Conservation (phyloP, 2,329 filamentous ascomycete genomes). For the Periconia digitata region DNA sequence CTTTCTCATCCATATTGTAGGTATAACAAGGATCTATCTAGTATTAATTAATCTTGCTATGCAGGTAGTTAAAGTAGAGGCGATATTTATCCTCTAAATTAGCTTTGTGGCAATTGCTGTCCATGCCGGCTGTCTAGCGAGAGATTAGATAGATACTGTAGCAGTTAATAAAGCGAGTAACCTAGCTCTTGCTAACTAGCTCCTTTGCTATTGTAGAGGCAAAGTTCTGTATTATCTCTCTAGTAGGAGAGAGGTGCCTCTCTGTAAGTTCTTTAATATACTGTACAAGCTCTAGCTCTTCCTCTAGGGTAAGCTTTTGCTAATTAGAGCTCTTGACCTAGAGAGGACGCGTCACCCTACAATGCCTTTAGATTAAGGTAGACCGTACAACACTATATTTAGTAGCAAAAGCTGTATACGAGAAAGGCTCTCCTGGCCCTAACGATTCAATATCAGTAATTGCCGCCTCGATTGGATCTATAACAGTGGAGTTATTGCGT, state of each 20-base stretch:
- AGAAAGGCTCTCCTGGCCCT: neutral
- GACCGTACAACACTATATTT: conserved; percentile 1
- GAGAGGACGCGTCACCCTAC: neutral
- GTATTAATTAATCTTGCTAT: conserved; percentile 5
- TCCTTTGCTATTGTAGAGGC: neutral
- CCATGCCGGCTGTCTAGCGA: conserved; percentile 15
- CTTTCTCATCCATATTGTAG: conserved; percentile 12
- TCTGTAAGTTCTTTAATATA: too few species aligned
- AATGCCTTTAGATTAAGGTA: conserved; percentile 2
- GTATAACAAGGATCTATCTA: conserved; percentile 1
- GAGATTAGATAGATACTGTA: conserved; percentile 12
- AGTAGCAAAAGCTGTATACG: conserved; percentile 1
- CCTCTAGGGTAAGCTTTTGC: conserved; percentile 3
- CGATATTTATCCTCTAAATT: conserved; percentile 18
- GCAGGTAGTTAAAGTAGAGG: conserved; percentile 16
- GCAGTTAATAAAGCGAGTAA: neutral
- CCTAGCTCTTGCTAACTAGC: neutral
- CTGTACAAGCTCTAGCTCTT: conserved; percentile 1
- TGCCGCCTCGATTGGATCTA: conserved; percentile 4
- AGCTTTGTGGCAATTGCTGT: conserved; percentile 17
- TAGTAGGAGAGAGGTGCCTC: neutral
- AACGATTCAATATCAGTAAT: neutral
- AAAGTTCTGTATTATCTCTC: neutral
- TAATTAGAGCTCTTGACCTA: neutral
- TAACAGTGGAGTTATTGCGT: too few species aligned